These are phyloP conservation scores for Immersiporthe knoxdaviesiana DNA, from an alignment of 2,329 filamentous ascomycete species.

Conservation along the genomic window DNA sequence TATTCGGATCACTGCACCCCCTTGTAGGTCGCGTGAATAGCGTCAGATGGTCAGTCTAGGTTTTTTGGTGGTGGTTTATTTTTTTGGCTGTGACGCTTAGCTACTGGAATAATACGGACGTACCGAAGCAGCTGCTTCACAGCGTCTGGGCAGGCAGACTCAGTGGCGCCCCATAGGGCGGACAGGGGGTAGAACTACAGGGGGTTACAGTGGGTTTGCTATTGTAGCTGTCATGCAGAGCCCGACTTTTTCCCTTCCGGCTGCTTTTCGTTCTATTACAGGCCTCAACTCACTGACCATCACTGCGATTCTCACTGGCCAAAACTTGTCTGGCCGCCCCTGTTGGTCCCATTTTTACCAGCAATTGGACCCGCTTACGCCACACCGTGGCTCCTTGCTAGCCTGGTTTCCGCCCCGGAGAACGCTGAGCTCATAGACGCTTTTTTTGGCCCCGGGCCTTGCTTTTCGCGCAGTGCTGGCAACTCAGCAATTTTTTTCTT, in stretches of 20 bases:
- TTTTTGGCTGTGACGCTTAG: background rate
- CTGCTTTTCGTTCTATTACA: slow-evolving; percentile 26
- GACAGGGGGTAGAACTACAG: background rate
- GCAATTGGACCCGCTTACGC: slow-evolving; percentile 10
- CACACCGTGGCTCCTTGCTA: slow-evolving; percentile 24
- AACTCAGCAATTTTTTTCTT: slow-evolving; percentile 18
- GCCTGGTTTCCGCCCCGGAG: slow-evolving; percentile 5
- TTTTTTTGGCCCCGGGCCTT: slow-evolving; percentile 23
- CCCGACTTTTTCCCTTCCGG: slow-evolving; percentile 23
- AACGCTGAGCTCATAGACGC: slow-evolving; percentile 27
- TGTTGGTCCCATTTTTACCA: slow-evolving; percentile 18
- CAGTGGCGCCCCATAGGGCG: background rate
- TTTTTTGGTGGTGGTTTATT: background rate
- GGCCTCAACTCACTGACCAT: slow-evolving; percentile 25
- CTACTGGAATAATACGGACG: background rate
- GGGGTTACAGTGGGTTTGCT: background rate
- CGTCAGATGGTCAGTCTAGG: background rate
- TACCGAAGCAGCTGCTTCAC: background rate
- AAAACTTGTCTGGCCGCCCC: slow-evolving; percentile 1
- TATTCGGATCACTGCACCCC: background rate
- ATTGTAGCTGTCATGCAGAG: background rate
- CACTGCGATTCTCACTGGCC: slow-evolving; percentile 29
- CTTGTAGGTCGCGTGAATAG: background rate
- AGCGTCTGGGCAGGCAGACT: background rate
- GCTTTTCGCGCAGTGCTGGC: slow-evolving; percentile 21